A percentile compares a stretch with the other conserved stretches of the same genome.
Evolutionary conservation across 2,329 filamentous ascomycete genomes (phyloP).

Genomic region (Exserohilum turcica): DNA sequence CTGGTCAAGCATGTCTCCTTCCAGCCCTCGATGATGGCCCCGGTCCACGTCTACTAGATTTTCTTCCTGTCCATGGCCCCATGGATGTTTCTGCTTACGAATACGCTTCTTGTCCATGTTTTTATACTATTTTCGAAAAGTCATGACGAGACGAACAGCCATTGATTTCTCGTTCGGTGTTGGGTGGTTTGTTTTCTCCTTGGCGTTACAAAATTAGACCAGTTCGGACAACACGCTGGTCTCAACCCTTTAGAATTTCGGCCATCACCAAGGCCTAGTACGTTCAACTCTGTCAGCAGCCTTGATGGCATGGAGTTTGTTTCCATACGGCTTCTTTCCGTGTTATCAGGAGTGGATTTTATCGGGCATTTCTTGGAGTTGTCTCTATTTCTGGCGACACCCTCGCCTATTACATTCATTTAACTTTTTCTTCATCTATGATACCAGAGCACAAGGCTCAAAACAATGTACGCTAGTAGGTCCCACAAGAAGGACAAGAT

Average conservation of each 20-base stretch:
- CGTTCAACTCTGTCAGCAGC: constrained; percentile 39
- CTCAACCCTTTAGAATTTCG: constrained; percentile 28
- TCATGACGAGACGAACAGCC: constrained; percentile 47
- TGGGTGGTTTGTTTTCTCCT: constrained; percentile 24
- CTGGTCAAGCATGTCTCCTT: constrained; percentile 50
- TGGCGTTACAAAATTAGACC: constrained; percentile 44
- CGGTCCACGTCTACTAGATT: constrained; percentile 46
- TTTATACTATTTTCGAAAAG: constrained; percentile 41
- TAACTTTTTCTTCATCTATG: constrained; percentile 32
- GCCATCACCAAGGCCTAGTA: constrained; percentile 30
- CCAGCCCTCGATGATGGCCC: constrained; percentile 46
- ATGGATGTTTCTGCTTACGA: constrained; percentile 21
- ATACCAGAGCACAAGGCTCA: constrained; percentile 47
- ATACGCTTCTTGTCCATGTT: constrained; percentile 43
- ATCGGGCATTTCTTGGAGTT: constrained; percentile 32
- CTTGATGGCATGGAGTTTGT: constrained; percentile 39
- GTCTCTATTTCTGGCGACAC: constrained; percentile 17
- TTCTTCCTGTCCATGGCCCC: not conserved
- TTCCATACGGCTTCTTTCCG: constrained; percentile 22
- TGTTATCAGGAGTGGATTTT: constrained; percentile 16
- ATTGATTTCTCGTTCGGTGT: constrained; percentile 37
- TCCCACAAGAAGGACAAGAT: constrained; percentile 25
- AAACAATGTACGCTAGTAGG: constrained; percentile 42
- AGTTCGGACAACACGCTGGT: constrained; percentile 22
- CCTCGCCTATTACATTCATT: constrained; percentile 34